phyloP scores from a whole-genome alignment of 2,329 filamentous ascomycete species.

The Rutstroemia sp. region DNA sequence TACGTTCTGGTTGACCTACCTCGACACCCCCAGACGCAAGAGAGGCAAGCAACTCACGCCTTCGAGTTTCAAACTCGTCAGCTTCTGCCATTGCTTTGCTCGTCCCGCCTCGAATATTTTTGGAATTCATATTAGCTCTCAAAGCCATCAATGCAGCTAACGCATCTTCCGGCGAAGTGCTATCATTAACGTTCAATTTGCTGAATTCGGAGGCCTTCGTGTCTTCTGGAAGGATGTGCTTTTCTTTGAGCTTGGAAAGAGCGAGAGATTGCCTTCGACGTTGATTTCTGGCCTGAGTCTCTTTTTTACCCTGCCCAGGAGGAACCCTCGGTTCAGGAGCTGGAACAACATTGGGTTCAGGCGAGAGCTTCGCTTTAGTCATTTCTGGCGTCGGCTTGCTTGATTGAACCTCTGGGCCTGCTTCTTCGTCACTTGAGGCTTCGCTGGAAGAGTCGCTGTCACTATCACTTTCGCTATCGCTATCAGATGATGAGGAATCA shows the following conservation, averaged over 20 bases:
- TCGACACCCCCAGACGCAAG: slow-evolving; percentile 47
- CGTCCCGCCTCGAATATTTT: not conserved
- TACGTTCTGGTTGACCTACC: slow-evolving; percentile 31
- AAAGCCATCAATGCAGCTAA: slow-evolving; percentile 17
- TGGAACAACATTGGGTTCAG: not conserved
- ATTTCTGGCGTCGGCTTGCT: slow-evolving; percentile 24
- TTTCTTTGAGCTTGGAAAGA: slow-evolving; percentile 44
- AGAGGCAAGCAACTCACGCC: slow-evolving; percentile 43
- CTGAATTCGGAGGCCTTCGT: slow-evolving; percentile 44
- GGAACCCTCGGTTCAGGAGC: slow-evolving; percentile 15
- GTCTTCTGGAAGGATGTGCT: slow-evolving; percentile 42
- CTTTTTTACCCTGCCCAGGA: slow-evolving; percentile 41
- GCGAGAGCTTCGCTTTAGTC: not conserved
- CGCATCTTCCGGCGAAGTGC: slow-evolving; percentile 20
- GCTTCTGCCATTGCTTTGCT: slow-evolving; percentile 14
- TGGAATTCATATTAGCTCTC: slow-evolving; percentile 10
- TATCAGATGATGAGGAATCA: slow-evolving; percentile 9
- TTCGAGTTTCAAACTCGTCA: slow-evolving; percentile 41
- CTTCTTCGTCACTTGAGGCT: slow-evolving; percentile 33
- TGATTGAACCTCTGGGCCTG: slow-evolving; percentile 33
- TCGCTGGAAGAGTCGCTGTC: slow-evolving; percentile 27
- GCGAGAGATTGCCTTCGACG: slow-evolving; percentile 42
- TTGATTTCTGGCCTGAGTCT: slow-evolving; percentile 48
- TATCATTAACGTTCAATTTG: slow-evolving; percentile 28
- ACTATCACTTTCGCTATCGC: slow-evolving; percentile 13